These are phyloP conservation scores for Taxillus chinensis DNA, from an alignment of 164 flowering plant genomes.

Conservation along the genomic window DNA sequence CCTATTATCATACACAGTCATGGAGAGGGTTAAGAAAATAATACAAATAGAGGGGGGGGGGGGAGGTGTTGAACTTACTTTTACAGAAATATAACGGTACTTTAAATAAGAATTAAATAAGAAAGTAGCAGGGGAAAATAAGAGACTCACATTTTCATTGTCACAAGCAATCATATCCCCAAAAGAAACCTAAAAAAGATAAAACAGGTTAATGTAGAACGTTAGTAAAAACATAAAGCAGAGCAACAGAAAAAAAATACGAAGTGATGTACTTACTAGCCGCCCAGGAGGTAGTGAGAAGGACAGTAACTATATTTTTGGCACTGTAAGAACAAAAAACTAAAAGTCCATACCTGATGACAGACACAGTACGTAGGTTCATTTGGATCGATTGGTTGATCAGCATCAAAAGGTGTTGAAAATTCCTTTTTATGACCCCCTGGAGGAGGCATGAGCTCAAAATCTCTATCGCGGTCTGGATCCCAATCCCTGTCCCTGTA, in stretches of 20 bases:
- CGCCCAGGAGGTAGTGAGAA: no score
- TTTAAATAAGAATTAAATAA: no score
- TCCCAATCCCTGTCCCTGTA: conserved; percentile 87
- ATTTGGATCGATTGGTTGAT: conserved; percentile 94
- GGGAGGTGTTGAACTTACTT: no score
- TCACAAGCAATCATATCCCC: conserved; percentile 99
- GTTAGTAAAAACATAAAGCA: no score
- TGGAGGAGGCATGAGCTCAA: conserved; percentile 99
- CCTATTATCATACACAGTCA: no score
- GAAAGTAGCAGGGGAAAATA: not conserved
- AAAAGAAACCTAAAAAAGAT: conserved; percentile 63
- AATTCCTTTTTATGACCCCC: conserved; percentile 75
- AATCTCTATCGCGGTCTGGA: conserved; percentile 84
- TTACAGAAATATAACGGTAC: not conserved
- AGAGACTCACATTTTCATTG: conserved; percentile 71
- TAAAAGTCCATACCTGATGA: conserved; percentile 60
- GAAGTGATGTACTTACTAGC: no score
- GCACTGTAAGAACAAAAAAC: not conserved
- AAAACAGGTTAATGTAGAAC: no score
- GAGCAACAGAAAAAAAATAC: no score
- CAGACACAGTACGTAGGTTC: conserved; percentile 98
- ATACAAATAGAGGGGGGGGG: no score
- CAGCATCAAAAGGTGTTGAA: conserved; percentile 61
- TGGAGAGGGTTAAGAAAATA: no score
- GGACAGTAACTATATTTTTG: no score